Evolutionary conservation across 2,329 filamentous ascomycete species (phyloP).

Genomic region (Fusarium albidum): DNA sequence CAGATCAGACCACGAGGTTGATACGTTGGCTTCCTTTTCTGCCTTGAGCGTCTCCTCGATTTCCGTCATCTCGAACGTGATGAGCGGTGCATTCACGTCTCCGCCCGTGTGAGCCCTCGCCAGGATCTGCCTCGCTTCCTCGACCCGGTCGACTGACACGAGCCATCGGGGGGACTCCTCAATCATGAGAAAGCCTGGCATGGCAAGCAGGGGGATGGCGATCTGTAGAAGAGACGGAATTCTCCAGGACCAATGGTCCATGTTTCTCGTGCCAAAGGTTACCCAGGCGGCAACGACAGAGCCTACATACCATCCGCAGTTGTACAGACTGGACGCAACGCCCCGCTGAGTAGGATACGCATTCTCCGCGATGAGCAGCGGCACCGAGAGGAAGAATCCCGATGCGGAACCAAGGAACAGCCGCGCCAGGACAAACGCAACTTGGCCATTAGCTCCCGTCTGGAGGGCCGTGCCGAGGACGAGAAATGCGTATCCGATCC

Average conservation of each 20-base stretch:
- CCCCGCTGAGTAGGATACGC: slow-evolving; percentile 44
- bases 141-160: slow-evolving; percentile 47
- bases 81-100: slow-evolving; percentile 41
- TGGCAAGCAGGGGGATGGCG: slow-evolving; percentile 24
- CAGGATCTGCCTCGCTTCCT: slow-evolving; percentile 47
- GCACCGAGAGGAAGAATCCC: slow-evolving; percentile 39
- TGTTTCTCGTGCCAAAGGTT: slow-evolving; percentile 40
- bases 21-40: slow-evolving; percentile 40
- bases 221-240: slow-evolving; percentile 38
- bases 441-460: slow-evolving; percentile 7
- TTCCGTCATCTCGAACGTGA: slow-evolving; percentile 41
- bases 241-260: slow-evolving; percentile 39
- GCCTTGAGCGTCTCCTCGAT: slow-evolving; percentile 41
- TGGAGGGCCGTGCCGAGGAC: slow-evolving; percentile 29
- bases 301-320: slow-evolving; percentile 51
- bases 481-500: no score
- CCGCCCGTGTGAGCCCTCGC: slow-evolving; percentile 54
- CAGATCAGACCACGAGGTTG: slow-evolving; percentile 33
- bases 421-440: slow-evolving; percentile 41
- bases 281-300: slow-evolving; percentile 42
- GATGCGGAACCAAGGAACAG: slow-evolving; percentile 51
- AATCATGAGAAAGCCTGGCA: slow-evolving; percentile 23
- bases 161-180: slow-evolving; percentile 37
- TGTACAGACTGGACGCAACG: slow-evolving; percentile 37
- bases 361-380: slow-evolving; percentile 44